Conservation (phyloP, 2,329 filamentous ascomycete species). For the Cladosporium halotolerans region DNA sequence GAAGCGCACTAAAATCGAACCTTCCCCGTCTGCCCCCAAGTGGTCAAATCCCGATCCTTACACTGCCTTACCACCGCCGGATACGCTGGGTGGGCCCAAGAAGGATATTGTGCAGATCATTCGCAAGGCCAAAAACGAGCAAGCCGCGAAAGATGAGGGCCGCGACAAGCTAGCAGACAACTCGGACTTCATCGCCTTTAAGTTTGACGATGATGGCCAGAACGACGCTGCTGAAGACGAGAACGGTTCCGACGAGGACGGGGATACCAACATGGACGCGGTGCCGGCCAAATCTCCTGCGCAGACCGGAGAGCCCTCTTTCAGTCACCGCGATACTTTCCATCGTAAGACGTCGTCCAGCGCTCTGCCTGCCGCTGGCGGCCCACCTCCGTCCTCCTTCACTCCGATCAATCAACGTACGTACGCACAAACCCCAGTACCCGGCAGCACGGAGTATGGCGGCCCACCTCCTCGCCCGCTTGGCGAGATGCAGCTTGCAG, state of each 20-base stretch:
- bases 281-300: slow-evolving; percentile 5
- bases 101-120: slow-evolving; percentile 87
- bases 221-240: slow-evolving; percentile 19
- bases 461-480: neutral
- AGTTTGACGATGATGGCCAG: slow-evolving; percentile 35
- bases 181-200: slow-evolving; percentile 83
- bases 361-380: neutral
- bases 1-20: slow-evolving; percentile 25
- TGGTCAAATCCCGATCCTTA: slow-evolving; percentile 98
- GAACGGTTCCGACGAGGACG: slow-evolving; percentile 28
- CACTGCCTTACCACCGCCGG: slow-evolving; percentile 73
- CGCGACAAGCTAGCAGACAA: slow-evolving; percentile 33
- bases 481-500: neutral
- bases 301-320: slow-evolving; percentile 14
- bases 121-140: slow-evolving; percentile 73
- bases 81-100: slow-evolving; percentile 67
- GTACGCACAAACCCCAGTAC: neutral
- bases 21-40: slow-evolving; percentile 48
- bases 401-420: neutral
- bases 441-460: neutral
- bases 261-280: slow-evolving; percentile 28
- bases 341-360: slow-evolving; percentile 16
- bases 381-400: neutral
- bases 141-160: slow-evolving; percentile 44
- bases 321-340: slow-evolving; percentile 30